A percentile compares a stretch with the other conserved stretches of the same genome.
Conservation (phyloP, 139 green algal genomes). For the Klebsormidium nitens region DNA sequence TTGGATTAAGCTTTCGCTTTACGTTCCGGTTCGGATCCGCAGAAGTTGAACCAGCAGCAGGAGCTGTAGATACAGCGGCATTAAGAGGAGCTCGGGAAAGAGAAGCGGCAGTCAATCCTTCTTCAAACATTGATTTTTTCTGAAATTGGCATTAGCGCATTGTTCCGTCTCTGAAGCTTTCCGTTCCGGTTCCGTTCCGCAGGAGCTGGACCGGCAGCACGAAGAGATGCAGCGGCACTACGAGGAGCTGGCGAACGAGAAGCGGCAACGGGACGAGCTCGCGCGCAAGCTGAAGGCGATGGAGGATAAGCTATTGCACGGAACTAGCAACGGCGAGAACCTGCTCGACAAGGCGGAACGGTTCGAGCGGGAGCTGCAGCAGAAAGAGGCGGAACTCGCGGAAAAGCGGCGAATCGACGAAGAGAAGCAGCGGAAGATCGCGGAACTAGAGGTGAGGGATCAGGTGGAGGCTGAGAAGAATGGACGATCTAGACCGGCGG, state of each 20-base stretch:
- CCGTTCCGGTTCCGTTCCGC: too few relatives aligned
- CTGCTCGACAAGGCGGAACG: background rate
- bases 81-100: too few relatives aligned
- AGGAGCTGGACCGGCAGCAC: slow-evolving; percentile 6
- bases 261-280: background rate
- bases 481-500: too few relatives aligned
- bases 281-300: slow-evolving; percentile 12
- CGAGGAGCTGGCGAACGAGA: background rate
- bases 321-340: background rate
- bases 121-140: too few relatives aligned
- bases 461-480: too few relatives aligned
- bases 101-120: too few relatives aligned
- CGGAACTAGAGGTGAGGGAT: slow-evolving; percentile 20
- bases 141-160: too few relatives aligned
- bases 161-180: too few relatives aligned
- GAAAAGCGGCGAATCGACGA: slow-evolving; percentile 23
- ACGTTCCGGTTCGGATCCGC: too few relatives aligned
- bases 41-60: too few relatives aligned
- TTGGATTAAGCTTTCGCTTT: too few relatives aligned
- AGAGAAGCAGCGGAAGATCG: slow-evolving; percentile 16
- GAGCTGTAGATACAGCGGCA: too few relatives aligned
- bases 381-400: slow-evolving; percentile 19
- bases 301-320: slow-evolving; percentile 26
- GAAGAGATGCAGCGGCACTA: background rate
- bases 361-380: background rate